Evolutionary conservation across 305 asterid genomes (phyloP).

Genomic region (Withania somnifera): DNA sequence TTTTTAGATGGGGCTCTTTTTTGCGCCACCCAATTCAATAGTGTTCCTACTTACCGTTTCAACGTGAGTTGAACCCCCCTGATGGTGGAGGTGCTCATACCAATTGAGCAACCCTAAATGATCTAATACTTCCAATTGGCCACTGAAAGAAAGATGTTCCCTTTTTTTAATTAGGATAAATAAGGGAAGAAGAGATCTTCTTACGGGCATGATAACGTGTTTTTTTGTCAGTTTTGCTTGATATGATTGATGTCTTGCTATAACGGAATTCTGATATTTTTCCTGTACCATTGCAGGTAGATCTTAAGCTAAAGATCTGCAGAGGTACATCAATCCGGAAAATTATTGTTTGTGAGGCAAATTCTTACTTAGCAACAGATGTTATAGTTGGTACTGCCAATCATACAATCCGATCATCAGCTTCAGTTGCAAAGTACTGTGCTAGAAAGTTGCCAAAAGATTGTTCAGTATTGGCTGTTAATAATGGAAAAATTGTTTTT

Average conservation of each 20-base stretch:
- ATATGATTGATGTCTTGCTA: neutral
- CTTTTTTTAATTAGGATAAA: neutral
- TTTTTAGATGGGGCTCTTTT: no score
- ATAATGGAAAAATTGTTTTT: conserved; percentile 65
- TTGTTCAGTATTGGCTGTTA: conserved; percentile 63
- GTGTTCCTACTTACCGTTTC: no score
- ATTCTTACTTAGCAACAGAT: conserved; percentile 51
- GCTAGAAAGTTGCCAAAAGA: conserved; percentile 63
- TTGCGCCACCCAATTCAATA: no score
- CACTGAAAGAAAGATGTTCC: neutral
- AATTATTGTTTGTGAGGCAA: conserved; percentile 77
- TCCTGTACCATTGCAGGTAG: conserved; percentile 41
- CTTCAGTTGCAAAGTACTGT: conserved; percentile 78
- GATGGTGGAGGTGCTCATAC: no score
- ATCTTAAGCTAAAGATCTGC: conserved; percentile 91
- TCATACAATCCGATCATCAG: conserved; percentile 58
- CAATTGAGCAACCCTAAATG: no score
- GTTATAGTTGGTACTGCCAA: conserved; percentile 67
- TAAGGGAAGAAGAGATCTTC: neutral
- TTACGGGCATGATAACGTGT: neutral
- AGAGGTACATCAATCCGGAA: conserved; percentile 67
- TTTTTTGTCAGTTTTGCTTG: neutral
- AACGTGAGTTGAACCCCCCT: no score
- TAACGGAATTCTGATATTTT: neutral
- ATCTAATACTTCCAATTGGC: no score